These are phyloP conservation scores for Pseudocercospora eumusae DNA, from an alignment of 2,329 filamentous ascomycete genomes.

Conservation along the genomic window DNA sequence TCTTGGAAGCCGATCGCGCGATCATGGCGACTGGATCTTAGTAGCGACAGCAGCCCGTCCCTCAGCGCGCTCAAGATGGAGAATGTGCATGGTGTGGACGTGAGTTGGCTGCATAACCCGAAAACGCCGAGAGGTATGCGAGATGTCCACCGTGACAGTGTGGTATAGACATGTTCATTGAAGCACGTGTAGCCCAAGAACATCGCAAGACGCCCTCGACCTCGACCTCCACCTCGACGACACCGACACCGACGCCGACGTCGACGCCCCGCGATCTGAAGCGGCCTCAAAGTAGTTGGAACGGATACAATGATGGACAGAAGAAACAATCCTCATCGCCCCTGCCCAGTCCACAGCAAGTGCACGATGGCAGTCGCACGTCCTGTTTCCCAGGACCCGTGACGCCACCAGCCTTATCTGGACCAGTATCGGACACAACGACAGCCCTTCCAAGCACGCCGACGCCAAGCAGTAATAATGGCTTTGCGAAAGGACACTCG, in stretches of 20 bases:
- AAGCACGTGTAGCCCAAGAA: constrained; percentile 3
- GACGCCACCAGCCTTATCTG: constrained; percentile 27
- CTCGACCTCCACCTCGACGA: too few species aligned
- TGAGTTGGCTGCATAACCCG: constrained; percentile 28
- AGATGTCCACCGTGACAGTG: background rate
- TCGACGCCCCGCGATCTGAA: constrained; percentile 17
- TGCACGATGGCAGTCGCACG: constrained; percentile 15
- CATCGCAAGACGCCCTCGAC: constrained; percentile 12
- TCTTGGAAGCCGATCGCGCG: constrained; percentile 9
- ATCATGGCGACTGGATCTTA: constrained; percentile 23
- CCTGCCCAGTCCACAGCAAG: constrained; percentile 13
- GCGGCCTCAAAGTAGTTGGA: background rate
- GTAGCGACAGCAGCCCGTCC: constrained; percentile 23
- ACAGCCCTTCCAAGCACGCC: constrained; percentile 27
- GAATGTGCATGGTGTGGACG: constrained; percentile 30
- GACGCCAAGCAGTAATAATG: constrained; percentile 22
- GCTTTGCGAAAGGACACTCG: constrained; percentile 17
- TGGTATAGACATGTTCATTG: constrained; percentile 9
- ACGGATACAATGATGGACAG: background rate
- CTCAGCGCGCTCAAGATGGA: constrained; percentile 26
- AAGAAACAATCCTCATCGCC: constrained; percentile 2
- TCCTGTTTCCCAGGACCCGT: constrained; percentile 29
- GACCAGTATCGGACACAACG: constrained; percentile 30
- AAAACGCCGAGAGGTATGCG: constrained; percentile 24
- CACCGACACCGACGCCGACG: background rate